A percentile compares a stretch with the other conserved stretches of the same genome.
These are phyloP conservation scores for Candida xiaguanensis DNA, from an alignment of 805 yeast species.

Conservation along the genomic window DNA sequence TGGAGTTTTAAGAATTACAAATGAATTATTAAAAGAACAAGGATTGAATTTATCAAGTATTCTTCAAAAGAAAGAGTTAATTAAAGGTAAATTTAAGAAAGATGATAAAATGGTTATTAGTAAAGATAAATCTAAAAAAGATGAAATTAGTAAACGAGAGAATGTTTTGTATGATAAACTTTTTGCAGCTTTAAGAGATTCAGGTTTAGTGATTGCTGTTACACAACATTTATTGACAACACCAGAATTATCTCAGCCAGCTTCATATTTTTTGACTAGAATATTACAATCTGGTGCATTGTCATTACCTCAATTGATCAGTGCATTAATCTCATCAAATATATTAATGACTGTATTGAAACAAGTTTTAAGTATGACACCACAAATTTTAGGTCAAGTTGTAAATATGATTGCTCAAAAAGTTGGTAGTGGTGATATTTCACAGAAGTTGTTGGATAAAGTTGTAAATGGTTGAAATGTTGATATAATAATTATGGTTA, in stretches of 20 bases:
- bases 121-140: neutral
- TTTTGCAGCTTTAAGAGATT: conserved; percentile 19
- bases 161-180: conserved; percentile 16
- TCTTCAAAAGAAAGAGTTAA: neutral
- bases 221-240: conserved; percentile 21
- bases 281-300: conserved; percentile 22
- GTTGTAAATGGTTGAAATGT: neutral
- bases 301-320: conserved; percentile 16
- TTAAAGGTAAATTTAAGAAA: neutral
- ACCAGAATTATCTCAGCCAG: conserved; percentile 24
- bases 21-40: conserved; percentile 17
- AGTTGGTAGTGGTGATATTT: conserved; percentile 18
- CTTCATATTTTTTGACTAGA: conserved; percentile 21
- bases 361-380: conserved; percentile 17
- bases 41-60: conserved; percentile 15
- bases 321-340: conserved; percentile 19
- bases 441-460: conserved; percentile 3
- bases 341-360: conserved; percentile 13
- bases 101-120: neutral
- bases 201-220: conserved; percentile 23
- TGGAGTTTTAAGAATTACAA: conserved; percentile 21
- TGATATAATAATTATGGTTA: neutral
- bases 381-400: conserved; percentile 16
- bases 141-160: conserved; percentile 16
- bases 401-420: conserved; percentile 15